These are phyloP conservation scores for Myriosclerotinia curreyana DNA, from an alignment of 2,329 filamentous ascomycete genomes.

Conservation along the genomic window DNA sequence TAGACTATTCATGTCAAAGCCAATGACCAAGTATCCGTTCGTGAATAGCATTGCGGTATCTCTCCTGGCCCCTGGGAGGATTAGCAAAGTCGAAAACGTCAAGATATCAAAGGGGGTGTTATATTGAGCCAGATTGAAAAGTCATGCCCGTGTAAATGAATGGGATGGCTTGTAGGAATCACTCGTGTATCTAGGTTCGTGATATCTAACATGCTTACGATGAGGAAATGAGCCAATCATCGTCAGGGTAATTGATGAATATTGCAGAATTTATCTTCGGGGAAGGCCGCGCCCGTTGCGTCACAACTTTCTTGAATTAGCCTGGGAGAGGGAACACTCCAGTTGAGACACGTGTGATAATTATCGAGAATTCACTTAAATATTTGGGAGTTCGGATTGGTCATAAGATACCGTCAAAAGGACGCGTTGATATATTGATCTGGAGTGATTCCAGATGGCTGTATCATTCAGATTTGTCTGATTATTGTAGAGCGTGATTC, in stretches of 20 bases:
- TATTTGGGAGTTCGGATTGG: conserved; percentile 24
- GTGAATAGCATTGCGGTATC: conserved; percentile 48
- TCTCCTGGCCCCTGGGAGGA: conserved; percentile 51
- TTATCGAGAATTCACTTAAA: conserved; percentile 47
- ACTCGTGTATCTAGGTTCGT: conserved; percentile 41
- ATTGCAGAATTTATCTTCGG: conserved; percentile 9
- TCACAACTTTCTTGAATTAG: conserved; percentile 29
- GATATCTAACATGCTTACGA: conserved; percentile 55
- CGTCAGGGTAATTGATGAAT: conserved; percentile 40
- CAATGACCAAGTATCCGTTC: conserved; percentile 44
- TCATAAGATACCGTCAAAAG: conserved; percentile 17
- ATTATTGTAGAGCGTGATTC: no score
- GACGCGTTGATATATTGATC: conserved; percentile 26
- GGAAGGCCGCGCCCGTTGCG: conserved; percentile 1
- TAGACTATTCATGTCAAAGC: conserved; percentile 49
- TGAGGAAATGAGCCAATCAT: conserved; percentile 39
- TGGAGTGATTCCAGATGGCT: no score
- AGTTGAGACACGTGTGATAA: conserved; percentile 46
- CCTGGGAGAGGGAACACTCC: conserved; percentile 44
- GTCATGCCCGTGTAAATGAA: conserved; percentile 69
- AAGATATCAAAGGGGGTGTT: not conserved
- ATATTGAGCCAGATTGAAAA: conserved; percentile 56
- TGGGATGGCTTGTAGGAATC: conserved; percentile 49
- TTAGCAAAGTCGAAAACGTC: conserved; percentile 42
- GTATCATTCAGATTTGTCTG: no score